Percentiles rank a stretch among this genome's conserved stretches.
Evolutionary conservation across 768 basidiomycete species (phyloP).

Genomic region (Collybia sp.): DNA sequence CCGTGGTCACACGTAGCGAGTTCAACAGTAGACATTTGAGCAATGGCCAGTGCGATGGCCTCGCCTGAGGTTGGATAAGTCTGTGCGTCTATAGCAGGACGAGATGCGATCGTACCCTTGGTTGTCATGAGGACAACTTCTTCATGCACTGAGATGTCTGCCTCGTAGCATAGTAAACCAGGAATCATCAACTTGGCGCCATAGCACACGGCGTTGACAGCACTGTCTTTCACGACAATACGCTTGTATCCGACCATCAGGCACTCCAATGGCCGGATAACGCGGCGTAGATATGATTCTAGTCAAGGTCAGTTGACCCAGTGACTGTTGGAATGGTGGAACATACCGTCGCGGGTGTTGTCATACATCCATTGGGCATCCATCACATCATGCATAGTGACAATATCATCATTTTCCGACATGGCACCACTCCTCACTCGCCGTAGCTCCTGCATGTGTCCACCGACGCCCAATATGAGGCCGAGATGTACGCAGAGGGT

Average conservation of each 20-base stretch:
- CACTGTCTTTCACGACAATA: slow-evolving; percentile 98
- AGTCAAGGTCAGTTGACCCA: slow-evolving; percentile 3
- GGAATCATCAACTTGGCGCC: slow-evolving; percentile 99
- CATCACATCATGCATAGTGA: slow-evolving; percentile 99
- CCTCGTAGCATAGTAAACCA: slow-evolving; percentile 93
- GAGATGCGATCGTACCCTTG: slow-evolving; percentile 54
- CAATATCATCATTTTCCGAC: slow-evolving; percentile 97
- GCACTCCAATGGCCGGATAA: slow-evolving; percentile 91
- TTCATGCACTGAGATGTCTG: slow-evolving; percentile 90
- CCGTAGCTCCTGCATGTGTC: slow-evolving; percentile 99
- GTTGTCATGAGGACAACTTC: slow-evolving; percentile 99
- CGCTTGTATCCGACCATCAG: slow-evolving; percentile 95
- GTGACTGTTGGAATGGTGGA: background rate
- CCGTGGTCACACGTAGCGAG: slow-evolving; percentile 98
- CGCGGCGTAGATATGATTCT: slow-evolving; percentile 97
- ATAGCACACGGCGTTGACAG: slow-evolving; percentile 98
- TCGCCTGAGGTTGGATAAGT: slow-evolving; percentile 48
- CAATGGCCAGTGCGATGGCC: slow-evolving; percentile 90
- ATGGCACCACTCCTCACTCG: slow-evolving; percentile 93
- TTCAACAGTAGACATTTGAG: slow-evolving; percentile 98
- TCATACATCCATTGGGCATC: slow-evolving; percentile 99
- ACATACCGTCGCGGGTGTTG: slow-evolving; percentile 89
- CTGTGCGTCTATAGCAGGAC: slow-evolving; percentile 3
- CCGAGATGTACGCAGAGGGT: slow-evolving; percentile 98
- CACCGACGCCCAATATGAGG: slow-evolving; percentile 90